These are phyloP conservation scores for Kalmusia sp. DNA, from an alignment of 2,329 filamentous ascomycete genomes.

Conservation along the genomic window DNA sequence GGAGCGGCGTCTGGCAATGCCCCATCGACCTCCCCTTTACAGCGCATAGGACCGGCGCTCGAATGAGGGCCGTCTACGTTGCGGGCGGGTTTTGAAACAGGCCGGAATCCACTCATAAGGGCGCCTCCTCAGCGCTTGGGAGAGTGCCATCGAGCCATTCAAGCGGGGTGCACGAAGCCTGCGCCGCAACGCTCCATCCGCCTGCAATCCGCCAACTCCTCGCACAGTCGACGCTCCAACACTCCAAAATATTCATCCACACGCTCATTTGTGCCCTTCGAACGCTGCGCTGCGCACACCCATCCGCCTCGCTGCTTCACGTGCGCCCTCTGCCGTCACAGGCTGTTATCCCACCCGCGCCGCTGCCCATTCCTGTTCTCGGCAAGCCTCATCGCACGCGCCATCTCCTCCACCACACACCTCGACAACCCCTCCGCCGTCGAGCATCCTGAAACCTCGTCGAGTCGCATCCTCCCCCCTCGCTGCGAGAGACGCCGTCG, in stretches of 20 bases:
- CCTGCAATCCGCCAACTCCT: background rate
- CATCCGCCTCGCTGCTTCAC: conserved; percentile 2
- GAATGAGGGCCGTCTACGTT: conserved; percentile 33
- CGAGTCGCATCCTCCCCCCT: conserved; percentile 20
- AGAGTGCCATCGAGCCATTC: conserved; percentile 18
- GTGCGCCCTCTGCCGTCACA: conserved; percentile 4
- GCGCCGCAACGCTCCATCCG: conserved; percentile 21
- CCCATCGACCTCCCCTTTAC: conserved; percentile 4
- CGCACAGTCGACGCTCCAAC: background rate
- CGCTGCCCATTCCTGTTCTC: conserved; percentile 20
- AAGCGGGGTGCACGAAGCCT: conserved; percentile 17
- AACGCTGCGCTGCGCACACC: background rate
- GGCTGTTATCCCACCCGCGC: background rate
- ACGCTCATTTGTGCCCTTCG: conserved; percentile 11
- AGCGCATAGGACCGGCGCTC: conserved; percentile 22
- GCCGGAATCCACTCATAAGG: conserved; percentile 32
- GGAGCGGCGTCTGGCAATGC: conserved; percentile 12
- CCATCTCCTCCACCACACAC: conserved; percentile 24
- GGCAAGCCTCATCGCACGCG: conserved; percentile 42
- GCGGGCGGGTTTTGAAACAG: conserved; percentile 38
- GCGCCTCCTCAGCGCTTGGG: conserved; percentile 39
- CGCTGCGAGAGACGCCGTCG: too few relatives aligned
- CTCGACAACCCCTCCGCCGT: conserved; percentile 9
- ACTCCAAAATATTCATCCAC: conserved; percentile 9
- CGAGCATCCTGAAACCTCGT: conserved; percentile 31